Base-by-base conservation (phyloP, 768 basidiomycete species). In the Tricholoma sp. region DNA sequence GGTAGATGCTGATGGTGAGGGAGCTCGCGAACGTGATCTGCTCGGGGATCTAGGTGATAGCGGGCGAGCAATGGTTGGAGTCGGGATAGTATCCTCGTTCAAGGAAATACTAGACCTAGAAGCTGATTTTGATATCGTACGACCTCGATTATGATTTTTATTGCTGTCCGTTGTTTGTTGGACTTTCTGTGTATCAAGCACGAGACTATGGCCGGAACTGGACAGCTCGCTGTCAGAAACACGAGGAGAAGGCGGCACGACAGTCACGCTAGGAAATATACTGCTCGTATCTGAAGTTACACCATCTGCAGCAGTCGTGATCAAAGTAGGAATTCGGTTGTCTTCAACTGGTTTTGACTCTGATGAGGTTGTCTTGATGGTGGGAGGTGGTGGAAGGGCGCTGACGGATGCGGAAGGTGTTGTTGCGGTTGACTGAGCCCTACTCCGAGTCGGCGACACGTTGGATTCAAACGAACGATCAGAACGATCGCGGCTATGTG, bases 221-320 rank as follows among this genome's bases (percentile, higher is more conserved):
- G 63, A 62, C 44, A 73, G 62, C 18, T 69, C 65, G 24, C 53
- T 59, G 37, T 63, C 60, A 20, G 60, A 58, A 2, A 70, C 58
- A 6, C 72, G 63, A 13, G 79, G 79, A 4, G 76, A 75, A 6
- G 78, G 78, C 24, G 78, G 79, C 24, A 79, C 67, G 32, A 80
- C 65, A 0, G 75, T 77, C 24, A 80, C 74, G 57, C 72, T 77
- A 15, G 74, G 74, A 58, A 74, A 71, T 5, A 69, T 70, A 55
- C 70, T 69, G 36, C 59, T 66, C 7, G 70, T 70, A 42, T 70
- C 71, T 34, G 60, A 47, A 20, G 59, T 58, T n/a, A 50, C 52
- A 2, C 51, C 62, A n/a, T 59, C 60, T 31, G 61, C 57, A 17
- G 29, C 52, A n/a, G 67, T 59, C 18, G 64, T 72, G 36, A 63